Conservation (phyloP, 169 alveolate genomes). For the Cryptosporidium felis region DNA sequence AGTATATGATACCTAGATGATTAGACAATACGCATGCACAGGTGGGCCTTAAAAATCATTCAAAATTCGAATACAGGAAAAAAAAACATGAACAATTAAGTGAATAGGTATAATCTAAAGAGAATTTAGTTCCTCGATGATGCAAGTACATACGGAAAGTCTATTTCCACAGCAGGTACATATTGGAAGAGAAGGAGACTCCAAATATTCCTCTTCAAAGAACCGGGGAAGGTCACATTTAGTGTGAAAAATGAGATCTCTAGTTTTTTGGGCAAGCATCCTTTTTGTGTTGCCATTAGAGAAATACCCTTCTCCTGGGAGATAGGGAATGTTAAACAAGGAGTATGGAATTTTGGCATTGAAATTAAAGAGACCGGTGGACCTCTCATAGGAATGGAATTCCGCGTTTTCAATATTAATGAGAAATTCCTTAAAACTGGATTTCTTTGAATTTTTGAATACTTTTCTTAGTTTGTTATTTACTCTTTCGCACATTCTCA, state of each 20-base stretch:
- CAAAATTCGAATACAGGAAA: too few relatives aligned
- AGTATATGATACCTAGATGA: too few relatives aligned
- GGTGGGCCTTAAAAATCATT: too few relatives aligned
- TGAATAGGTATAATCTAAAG: background rate
- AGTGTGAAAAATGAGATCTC: slow-evolving; percentile 23
- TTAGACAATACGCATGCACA: slow-evolving; percentile 36
- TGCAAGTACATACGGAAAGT: slow-evolving; percentile 8
- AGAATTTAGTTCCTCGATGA: background rate
- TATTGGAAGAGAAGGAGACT: background rate
- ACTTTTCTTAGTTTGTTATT: background rate
- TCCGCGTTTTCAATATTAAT: slow-evolving; percentile 26
- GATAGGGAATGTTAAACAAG: slow-evolving; percentile 20
- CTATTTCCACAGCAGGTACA: slow-evolving; percentile 4
- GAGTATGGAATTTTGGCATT: slow-evolving; percentile 49
- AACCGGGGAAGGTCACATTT: slow-evolving; percentile 20
- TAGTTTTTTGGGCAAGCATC: slow-evolving; percentile 1
- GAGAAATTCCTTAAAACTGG: background rate
- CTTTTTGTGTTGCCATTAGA: background rate
- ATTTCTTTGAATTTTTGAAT: background rate
- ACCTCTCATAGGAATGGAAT: slow-evolving; percentile 40
- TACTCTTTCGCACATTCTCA: slow-evolving; percentile 42
- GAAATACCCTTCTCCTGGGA: background rate
- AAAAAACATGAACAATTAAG: too few relatives aligned
- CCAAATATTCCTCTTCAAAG: background rate
- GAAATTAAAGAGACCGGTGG: slow-evolving; percentile 30